Conservation (phyloP, 2,329 filamentous ascomycete genomes). For the Apiospora aurea region DNA sequence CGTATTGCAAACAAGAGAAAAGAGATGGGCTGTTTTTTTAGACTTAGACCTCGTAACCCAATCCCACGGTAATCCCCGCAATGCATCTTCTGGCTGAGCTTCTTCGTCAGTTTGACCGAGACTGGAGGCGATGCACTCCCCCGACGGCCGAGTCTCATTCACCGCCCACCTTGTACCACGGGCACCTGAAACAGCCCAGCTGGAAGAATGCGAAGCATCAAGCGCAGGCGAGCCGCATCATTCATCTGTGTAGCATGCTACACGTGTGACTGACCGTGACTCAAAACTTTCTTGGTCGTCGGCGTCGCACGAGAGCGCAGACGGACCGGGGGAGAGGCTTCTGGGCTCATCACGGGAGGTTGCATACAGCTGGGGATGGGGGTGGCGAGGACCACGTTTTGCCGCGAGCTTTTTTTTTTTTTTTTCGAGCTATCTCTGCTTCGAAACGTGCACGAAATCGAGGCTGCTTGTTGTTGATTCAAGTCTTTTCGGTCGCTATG, state of each 20-base stretch:
- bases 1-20: not conserved
- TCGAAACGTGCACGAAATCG: too few relatives aligned
- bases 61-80: not conserved
- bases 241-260: not conserved
- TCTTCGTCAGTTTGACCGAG: not conserved
- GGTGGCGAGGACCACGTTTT: not conserved
- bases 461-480: too few relatives aligned
- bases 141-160: not conserved
- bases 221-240: constrained; percentile 8
- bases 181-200: not conserved
- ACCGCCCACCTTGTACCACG: constrained; percentile 7
- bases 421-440: too few relatives aligned
- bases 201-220: not conserved
- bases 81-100: too few relatives aligned
- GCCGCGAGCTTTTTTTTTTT: not conserved
- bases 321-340: not conserved
- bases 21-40: not conserved
- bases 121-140: not conserved
- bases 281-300: not conserved
- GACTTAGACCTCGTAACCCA: not conserved
- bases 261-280: not conserved
- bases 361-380: not conserved
- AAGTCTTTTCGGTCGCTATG: too few relatives aligned
- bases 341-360: not conserved
- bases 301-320: not conserved